Base-by-base conservation (phyloP, 306 rosid species). In the Quercus suber region DNA sequence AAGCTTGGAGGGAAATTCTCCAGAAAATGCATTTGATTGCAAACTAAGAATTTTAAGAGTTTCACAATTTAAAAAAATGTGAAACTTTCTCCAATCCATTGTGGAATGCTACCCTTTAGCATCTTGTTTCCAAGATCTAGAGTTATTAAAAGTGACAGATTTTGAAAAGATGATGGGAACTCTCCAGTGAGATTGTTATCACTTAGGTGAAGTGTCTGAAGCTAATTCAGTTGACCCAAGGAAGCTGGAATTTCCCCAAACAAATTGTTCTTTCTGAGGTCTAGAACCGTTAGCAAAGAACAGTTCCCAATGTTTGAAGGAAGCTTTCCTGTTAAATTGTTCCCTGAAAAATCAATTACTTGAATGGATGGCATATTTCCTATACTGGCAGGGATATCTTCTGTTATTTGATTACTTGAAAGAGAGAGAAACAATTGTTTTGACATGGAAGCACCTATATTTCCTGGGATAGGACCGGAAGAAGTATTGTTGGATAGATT, bases 401-500 rank as follows among this genome's bases (percentile, higher is more conserved):
- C 92, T 21, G 9, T 61, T 1, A 89, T 31, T 6, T 81, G 78
- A 77, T 89, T 89, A 45, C 76, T 12, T 13, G 89, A 85, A 53
- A 84, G 83, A 73, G 85, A 79, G 10, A 87, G 72, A 74, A 85
- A 79, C 5, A 0, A 0, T 64, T 73, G 21, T 57, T n/a, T 1
- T 19, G 79, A 56, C 63, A 31, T 65, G 69, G 15, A 14, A 56
- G 45, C 55, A n/a, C 79, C 65, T 53, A 81, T 74, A 28, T 80
- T 80, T 13, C 37, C 4, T 1, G 87, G 86, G 33, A 89, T 76
- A 14, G 45, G 28, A 73, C 90, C 83, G 35, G 85, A 86, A 69
- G 84, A 76, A 57, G 84, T 75, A 17, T 4, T 20, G 64, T 84
- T 89, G n/a, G 90, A 86, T 68, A 84, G 83, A 80, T 84, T 87